phyloP scores from a whole-genome alignment of 2,329 filamentous ascomycete species.

The Fusarium sp. region DNA sequence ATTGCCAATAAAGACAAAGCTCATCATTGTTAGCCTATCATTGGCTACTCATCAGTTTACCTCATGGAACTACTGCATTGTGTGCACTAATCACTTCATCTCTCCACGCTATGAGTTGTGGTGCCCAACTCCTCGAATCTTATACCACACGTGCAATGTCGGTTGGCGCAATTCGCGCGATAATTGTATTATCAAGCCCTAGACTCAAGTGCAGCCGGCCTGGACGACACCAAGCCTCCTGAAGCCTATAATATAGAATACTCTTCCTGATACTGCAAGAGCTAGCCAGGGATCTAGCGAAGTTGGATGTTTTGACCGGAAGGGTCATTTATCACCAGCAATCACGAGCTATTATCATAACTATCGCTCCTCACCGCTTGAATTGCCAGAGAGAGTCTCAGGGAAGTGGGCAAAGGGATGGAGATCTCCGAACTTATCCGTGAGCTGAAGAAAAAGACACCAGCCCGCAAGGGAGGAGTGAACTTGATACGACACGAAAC shows the following conservation, averaged over 20 bases:
- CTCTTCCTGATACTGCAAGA: not conserved
- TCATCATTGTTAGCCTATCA: conserved; percentile 16
- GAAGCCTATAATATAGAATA: not conserved
- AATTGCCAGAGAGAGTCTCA: conserved; percentile 6
- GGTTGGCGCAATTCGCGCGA: conserved; percentile 5
- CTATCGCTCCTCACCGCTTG: conserved; percentile 18
- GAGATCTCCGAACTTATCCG: not conserved
- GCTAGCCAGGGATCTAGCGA: not conserved
- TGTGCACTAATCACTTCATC: conserved; percentile 15
- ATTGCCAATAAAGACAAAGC: conserved; percentile 3
- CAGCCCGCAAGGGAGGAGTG: conserved; percentile 10
- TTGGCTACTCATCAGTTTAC: not conserved
- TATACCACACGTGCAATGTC: conserved; percentile 7
- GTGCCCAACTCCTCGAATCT: conserved; percentile 19
- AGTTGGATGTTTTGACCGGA: not conserved
- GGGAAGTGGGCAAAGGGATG: conserved; percentile 8
- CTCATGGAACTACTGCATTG: conserved; percentile 14
- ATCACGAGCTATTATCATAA: not conserved
- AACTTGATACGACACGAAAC: conserved; percentile 36
- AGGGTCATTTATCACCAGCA: not conserved
- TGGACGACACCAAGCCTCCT: too few relatives aligned
- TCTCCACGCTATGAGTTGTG: conserved; percentile 4
- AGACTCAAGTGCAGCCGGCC: not conserved
- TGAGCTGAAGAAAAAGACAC: conserved; percentile 9
- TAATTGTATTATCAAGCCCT: not conserved